phyloP scores from a whole-genome alignment of 345 rosid genomes.

The Nasturtium officinale region DNA sequence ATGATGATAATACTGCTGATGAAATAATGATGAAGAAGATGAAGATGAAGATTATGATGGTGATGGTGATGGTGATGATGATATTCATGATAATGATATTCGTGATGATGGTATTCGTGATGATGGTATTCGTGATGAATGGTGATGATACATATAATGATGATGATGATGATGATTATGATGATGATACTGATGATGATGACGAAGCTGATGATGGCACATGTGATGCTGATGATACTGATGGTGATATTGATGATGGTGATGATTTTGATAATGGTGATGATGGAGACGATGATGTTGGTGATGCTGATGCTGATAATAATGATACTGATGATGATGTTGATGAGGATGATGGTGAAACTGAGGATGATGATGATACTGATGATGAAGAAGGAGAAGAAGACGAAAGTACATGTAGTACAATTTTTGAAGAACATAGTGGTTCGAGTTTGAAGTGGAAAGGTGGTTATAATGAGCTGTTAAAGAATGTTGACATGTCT shows the following conservation, averaged over 20 bases:
- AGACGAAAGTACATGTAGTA: too few species aligned
- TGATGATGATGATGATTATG: too few species aligned
- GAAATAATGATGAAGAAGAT: neutral
- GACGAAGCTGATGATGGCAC: neutral
- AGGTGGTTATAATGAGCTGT: neutral
- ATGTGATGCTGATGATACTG: too few species aligned
- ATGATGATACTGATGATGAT: neutral
- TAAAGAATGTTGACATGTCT: constrained; percentile 5
- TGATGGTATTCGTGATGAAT: too few species aligned
- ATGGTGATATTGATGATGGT: neutral
- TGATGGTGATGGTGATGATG: too few species aligned
- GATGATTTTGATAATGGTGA: neutral
- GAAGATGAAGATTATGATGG: neutral
- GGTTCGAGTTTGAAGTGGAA: neutral
- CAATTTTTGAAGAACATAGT: constrained; percentile 4
- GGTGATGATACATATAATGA: too few species aligned
- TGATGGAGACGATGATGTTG: neutral
- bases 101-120: too few species aligned
- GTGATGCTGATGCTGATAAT: neutral
- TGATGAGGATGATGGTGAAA: neutral
- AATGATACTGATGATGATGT: neutral
- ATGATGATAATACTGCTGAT: neutral
- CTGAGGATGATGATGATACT: too few species aligned
- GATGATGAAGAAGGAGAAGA: neutral
- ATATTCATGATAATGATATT: too few species aligned